Evolutionary conservation across 2,329 filamentous ascomycete genomes (phyloP).

Genomic region (Phaeosphaeriaceae sp.): DNA sequence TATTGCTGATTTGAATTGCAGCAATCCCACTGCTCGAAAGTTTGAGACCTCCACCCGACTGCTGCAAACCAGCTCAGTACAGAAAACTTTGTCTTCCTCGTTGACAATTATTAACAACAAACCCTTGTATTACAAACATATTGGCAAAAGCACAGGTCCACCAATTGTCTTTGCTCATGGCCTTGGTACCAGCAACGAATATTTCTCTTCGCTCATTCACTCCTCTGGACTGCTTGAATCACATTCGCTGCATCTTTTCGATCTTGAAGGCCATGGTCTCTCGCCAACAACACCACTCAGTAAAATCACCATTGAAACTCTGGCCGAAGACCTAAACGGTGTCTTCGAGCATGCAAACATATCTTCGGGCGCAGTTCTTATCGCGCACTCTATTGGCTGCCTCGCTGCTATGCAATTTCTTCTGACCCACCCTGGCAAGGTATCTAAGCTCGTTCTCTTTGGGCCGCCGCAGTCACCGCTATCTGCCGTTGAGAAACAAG

Average conservation of each 20-base stretch:
- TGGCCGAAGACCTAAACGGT: constrained; percentile 52
- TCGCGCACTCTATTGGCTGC: constrained; percentile 62
- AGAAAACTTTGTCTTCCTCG: constrained; percentile 28
- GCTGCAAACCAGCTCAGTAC: constrained; percentile 47
- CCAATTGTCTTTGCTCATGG: constrained; percentile 63
- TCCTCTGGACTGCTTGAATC: constrained; percentile 37
- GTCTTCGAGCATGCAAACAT: constrained; percentile 48
- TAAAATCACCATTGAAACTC: constrained; percentile 53
- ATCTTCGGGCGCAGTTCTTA: constrained; percentile 46
- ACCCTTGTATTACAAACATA: constrained; percentile 47
- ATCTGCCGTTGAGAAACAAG: constrained; percentile 43
- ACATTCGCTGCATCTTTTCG: constrained; percentile 54
- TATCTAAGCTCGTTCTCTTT: constrained; percentile 56
- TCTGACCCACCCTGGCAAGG: constrained; percentile 47
- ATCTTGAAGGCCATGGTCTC: constrained; percentile 64
- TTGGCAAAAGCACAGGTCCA: constrained; percentile 27
- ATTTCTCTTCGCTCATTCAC: constrained; percentile 55
- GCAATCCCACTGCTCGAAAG: constrained; percentile 5
- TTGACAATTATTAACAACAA: constrained; percentile 52
- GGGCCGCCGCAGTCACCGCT: constrained; percentile 57
- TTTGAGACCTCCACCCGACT: constrained; percentile 46
- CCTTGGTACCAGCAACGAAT: constrained; percentile 56
- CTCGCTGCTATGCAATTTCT: constrained; percentile 56
- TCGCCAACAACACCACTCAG: constrained; percentile 58
- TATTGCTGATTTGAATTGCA: constrained; percentile 57